These are phyloP conservation scores for Hortaea sp. DNA, from an alignment of 2,329 filamentous ascomycete genomes.

Conservation along the genomic window DNA sequence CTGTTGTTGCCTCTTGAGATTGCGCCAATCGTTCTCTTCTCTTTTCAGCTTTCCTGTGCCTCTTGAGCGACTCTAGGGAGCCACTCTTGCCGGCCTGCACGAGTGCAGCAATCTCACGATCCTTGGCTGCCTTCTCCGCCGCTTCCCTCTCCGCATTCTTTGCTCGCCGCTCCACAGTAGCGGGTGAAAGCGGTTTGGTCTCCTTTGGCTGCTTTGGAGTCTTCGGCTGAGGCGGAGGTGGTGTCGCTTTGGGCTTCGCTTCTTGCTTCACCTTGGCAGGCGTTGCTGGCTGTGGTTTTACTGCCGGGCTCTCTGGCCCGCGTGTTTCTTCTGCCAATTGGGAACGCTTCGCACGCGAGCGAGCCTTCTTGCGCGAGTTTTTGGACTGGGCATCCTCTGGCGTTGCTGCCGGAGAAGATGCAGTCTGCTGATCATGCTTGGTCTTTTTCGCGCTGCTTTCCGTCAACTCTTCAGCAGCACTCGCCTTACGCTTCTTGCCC, in stretches of 20 bases:
- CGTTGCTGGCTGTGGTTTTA: too few species aligned
- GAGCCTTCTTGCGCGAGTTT: too few species aligned
- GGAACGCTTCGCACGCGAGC: too few species aligned
- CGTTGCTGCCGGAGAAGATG: too few species aligned
- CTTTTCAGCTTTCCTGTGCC: not conserved
- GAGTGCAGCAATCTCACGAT: not conserved
- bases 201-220: not conserved
- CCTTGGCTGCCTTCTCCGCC: not conserved
- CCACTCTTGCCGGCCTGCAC: not conserved
- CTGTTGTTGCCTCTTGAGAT: too few species aligned
- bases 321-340: too few species aligned
- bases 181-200: too few species aligned
- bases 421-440: not conserved
- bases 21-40: not conserved
- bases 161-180: not conserved
- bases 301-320: too few species aligned
- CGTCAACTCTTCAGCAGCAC: not conserved
- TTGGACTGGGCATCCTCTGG: too few species aligned
- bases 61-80: not conserved
- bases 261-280: not conserved
- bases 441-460: slow-evolving; percentile 5
- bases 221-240: not conserved
- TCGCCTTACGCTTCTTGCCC: slow-evolving; percentile 5
- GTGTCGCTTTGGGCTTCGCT: not conserved
- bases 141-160: not conserved